A percentile compares a stretch with the other conserved stretches of the same genome.
Evolutionary conservation across 371 early-diverging fungal species (phyloP).

Genomic region (Rhizopus delemar): DNA sequence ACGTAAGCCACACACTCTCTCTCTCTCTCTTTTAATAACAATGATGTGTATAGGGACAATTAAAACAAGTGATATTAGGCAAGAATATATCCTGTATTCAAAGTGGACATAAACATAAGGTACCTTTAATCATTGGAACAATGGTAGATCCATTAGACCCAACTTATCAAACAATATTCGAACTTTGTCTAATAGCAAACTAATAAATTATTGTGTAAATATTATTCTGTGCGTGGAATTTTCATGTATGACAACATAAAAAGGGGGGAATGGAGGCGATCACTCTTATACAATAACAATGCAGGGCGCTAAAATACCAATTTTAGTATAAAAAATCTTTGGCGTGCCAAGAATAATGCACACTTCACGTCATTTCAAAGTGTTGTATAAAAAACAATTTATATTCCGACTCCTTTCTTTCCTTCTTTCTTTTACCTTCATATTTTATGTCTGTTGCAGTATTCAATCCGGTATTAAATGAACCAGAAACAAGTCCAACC

Average conservation of each 20-base stretch:
- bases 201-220: background rate
- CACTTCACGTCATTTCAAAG: too few species aligned
- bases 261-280: too few species aligned
- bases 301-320: too few species aligned
- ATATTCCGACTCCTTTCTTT: background rate
- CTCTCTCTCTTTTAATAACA: slow-evolving; percentile 26
- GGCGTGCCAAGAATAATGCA: too few species aligned
- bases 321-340: too few species aligned
- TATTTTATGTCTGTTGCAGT: background rate
- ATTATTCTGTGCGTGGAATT: too few species aligned
- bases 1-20: slow-evolving; percentile 18
- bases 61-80: slow-evolving; percentile 69
- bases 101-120: slow-evolving; percentile 48
- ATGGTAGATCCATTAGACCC: slow-evolving; percentile 36
- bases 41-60: slow-evolving; percentile 46
- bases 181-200: slow-evolving; percentile 23
- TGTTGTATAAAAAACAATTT: too few species aligned
- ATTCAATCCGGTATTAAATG: background rate
- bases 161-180: slow-evolving; percentile 36
- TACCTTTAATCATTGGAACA: slow-evolving; percentile 36
- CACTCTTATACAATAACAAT: too few species aligned
- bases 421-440: background rate
- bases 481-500: background rate
- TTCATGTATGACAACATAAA: too few species aligned
- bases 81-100: slow-evolving; percentile 58